phyloP scores from a whole-genome alignment of 2,329 filamentous ascomycete genomes.

The Neophaeococcomyces mojaviensis region DNA sequence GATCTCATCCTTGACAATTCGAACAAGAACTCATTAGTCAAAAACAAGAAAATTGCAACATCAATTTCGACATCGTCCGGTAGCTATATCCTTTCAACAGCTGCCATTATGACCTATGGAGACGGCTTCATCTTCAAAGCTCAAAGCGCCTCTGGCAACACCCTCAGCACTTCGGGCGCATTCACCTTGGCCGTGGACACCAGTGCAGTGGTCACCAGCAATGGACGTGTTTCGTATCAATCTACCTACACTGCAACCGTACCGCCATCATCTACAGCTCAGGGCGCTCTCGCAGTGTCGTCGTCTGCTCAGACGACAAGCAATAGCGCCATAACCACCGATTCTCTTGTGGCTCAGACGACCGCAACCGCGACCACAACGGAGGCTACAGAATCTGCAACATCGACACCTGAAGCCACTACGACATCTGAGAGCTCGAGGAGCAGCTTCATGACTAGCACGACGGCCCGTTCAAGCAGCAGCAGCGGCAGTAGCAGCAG shows the following conservation, averaged over 20 bases:
- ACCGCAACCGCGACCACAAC: not conserved
- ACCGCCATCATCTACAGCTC: not conserved
- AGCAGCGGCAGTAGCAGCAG: not conserved
- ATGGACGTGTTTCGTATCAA: not conserved
- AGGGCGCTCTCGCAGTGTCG: not conserved
- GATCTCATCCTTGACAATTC: conserved; percentile 38
- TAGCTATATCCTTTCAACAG: conserved; percentile 30
- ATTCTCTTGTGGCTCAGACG: not conserved
- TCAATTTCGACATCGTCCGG: conserved; percentile 30
- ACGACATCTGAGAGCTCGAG: not conserved
- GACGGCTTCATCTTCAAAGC: not conserved
- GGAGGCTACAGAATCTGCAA: not conserved
- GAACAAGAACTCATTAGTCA: conserved; percentile 18
- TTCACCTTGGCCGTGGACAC: not conserved
- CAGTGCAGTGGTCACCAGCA: not conserved
- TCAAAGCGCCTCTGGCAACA: not conserved
- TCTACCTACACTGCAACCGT: not conserved
- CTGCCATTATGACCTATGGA: conserved; percentile 15
- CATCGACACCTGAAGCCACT: not conserved
- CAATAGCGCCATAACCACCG: not conserved
- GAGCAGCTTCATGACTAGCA: conserved; percentile 5
- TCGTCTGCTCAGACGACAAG: not conserved
- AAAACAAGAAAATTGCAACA: conserved; percentile 28
- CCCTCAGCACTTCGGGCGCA: not conserved
- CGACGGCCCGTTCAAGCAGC: not conserved